These are phyloP conservation scores for Ramularia endophylla DNA, from an alignment of 2,329 filamentous ascomycete genomes.

Conservation along the genomic window DNA sequence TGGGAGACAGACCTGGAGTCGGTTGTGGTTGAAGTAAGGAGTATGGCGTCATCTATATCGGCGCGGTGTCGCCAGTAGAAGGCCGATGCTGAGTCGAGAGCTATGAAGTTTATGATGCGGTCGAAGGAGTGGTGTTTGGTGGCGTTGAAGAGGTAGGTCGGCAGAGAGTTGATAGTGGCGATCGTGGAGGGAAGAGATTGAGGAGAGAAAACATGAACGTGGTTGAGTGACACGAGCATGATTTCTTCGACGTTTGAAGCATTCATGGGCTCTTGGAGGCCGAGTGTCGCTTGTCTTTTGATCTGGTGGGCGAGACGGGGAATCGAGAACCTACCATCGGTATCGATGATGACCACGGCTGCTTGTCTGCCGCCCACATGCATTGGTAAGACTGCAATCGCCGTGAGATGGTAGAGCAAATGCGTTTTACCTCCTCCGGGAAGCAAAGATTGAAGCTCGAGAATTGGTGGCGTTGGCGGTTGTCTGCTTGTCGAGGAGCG, in stretches of 20 bases:
- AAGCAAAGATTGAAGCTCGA: conserved; percentile 50
- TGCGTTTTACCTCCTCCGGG: conserved; percentile 54
- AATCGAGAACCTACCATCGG: conserved; percentile 50
- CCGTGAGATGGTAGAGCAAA: conserved; percentile 52
- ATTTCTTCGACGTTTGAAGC: conserved; percentile 14
- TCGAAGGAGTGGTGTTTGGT: conserved; percentile 41
- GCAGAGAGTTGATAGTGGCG: conserved; percentile 43
- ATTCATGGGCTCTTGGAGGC: background rate
- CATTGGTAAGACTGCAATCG: conserved; percentile 46
- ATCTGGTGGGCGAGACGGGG: conserved; percentile 38
- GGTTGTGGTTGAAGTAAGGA: conserved; percentile 8
- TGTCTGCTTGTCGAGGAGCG: conserved; percentile 8
- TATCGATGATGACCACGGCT: conserved; percentile 52
- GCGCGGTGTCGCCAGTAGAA: conserved; percentile 52
- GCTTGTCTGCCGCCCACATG: conserved; percentile 42
- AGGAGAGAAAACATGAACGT: conserved; percentile 55
- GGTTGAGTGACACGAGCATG: conserved; percentile 40
- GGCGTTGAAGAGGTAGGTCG: conserved; percentile 45
- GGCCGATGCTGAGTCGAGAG: conserved; percentile 50
- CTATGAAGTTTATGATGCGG: conserved; percentile 44
- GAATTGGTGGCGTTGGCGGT: conserved; percentile 31
- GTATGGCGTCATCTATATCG: conserved; percentile 30
- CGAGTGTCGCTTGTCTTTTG: conserved; percentile 4
- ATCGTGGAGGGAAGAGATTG: conserved; percentile 47
- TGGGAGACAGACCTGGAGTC: conserved; percentile 3